Conservation (phyloP, 1,139 yeast genomes). For the Taphrina wiesneri region DNA sequence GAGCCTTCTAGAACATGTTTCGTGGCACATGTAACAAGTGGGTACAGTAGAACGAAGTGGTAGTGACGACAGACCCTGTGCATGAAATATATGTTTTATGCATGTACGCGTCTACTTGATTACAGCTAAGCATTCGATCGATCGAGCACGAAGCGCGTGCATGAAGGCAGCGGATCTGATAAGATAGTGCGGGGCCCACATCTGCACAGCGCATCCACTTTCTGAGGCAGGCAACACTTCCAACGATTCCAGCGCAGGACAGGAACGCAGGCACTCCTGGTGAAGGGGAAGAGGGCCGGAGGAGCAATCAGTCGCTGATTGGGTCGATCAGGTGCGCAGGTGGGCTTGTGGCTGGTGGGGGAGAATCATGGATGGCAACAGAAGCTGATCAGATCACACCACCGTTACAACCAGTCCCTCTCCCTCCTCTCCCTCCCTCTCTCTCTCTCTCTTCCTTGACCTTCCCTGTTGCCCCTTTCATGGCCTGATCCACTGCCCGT, state of each 20-base stretch:
- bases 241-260: too few relatives aligned
- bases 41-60: too few relatives aligned
- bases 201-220: too few relatives aligned
- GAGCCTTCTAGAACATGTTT: too few relatives aligned
- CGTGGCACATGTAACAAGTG: too few relatives aligned
- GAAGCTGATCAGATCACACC: conserved; percentile 1
- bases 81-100: too few relatives aligned
- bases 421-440: neutral
- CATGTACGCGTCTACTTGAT: too few relatives aligned
- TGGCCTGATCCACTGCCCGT: neutral
- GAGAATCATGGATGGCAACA: neutral
- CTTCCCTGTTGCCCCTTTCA: neutral
- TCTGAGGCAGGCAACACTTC: too few relatives aligned
- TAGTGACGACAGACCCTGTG: too few relatives aligned
- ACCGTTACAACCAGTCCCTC: neutral
- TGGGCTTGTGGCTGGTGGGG: neutral
- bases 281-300: neutral
- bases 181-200: neutral
- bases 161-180: neutral
- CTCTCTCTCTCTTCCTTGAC: neutral
- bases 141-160: neutral
- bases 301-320: neutral
- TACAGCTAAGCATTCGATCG: too few relatives aligned
- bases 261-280: neutral
- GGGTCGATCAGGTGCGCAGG: neutral